Conservation (phyloP, 108 stramenopile species). For the Pseudonitzschia multiseries region DNA sequence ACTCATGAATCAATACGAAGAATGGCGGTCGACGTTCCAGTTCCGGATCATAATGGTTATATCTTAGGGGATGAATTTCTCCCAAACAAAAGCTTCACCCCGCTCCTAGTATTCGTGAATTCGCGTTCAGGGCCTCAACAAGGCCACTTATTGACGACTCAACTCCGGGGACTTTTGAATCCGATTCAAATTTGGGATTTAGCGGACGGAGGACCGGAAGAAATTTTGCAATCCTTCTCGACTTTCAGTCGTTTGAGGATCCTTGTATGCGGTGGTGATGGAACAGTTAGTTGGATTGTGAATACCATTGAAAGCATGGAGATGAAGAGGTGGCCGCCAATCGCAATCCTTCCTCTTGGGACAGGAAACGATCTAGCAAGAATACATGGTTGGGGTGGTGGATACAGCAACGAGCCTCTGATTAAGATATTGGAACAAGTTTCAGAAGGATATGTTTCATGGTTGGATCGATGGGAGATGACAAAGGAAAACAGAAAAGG, state of each 20-base stretch:
- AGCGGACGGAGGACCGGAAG: constrained; percentile 77
- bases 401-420: constrained; percentile 83
- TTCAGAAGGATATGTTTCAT: constrained; percentile 68
- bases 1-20: constrained; percentile 51
- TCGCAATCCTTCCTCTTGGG: constrained; percentile 88
- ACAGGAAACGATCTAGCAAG: constrained; percentile 90
- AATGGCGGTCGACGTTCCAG: constrained; percentile 61
- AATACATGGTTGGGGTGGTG: constrained; percentile 85
- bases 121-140: constrained; percentile 82
- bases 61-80: constrained; percentile 82
- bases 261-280: constrained; percentile 90
- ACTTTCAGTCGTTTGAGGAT: constrained; percentile 67
- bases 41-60: constrained; percentile 82
- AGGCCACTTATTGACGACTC: constrained; percentile 75
- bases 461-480: constrained; percentile 86
- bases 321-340: constrained; percentile 80
- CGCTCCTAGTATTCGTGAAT: constrained; percentile 90
- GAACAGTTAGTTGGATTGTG: constrained; percentile 93
- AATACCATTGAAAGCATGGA: constrained; percentile 77
- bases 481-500: constrained; percentile 54
- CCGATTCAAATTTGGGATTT: constrained; percentile 92
- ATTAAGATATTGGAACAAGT: constrained; percentile 73
- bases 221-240: constrained; percentile 72
- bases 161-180: constrained; percentile 79
- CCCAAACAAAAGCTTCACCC: constrained; percentile 52